Conservation (phyloP, 139 green algal genomes). For the Micractinium conductrix region DNA sequence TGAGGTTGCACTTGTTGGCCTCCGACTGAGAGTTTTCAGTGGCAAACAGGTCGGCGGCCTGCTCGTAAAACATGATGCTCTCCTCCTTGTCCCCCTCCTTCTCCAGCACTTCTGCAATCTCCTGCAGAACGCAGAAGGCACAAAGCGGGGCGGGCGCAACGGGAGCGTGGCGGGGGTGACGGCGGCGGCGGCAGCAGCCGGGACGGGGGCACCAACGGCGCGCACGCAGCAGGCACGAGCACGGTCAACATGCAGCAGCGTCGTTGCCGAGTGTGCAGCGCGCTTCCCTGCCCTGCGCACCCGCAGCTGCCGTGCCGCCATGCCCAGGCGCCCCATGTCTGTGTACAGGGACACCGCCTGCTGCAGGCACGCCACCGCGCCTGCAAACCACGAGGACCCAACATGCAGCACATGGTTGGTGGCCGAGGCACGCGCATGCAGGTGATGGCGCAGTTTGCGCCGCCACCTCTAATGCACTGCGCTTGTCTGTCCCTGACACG, state of each 20-base stretch:
- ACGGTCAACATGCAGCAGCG: background rate
- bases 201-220: background rate
- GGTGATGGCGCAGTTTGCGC: no score
- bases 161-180: no score
- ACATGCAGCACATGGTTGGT: background rate
- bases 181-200: background rate
- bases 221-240: background rate
- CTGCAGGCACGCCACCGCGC: conserved; percentile 60
- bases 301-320: conserved; percentile 88
- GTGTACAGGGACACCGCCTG: conserved; percentile 89
- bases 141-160: background rate
- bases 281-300: conserved; percentile 4
- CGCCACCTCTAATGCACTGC: no score
- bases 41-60: conserved; percentile 88
- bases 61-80: conserved; percentile 76
- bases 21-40: conserved; percentile 81
- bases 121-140: conserved; percentile 34
- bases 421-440: background rate
- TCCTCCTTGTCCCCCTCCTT: conserved; percentile 82
- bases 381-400: conserved; percentile 33
- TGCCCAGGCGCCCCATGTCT: conserved; percentile 93
- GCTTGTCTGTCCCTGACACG: no score
- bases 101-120: conserved; percentile 88
- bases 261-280: background rate
- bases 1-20: conserved; percentile 84